phyloP scores from a whole-genome alignment of 2,329 filamentous ascomycete species.

The Colletotrichum nymphaeae region DNA sequence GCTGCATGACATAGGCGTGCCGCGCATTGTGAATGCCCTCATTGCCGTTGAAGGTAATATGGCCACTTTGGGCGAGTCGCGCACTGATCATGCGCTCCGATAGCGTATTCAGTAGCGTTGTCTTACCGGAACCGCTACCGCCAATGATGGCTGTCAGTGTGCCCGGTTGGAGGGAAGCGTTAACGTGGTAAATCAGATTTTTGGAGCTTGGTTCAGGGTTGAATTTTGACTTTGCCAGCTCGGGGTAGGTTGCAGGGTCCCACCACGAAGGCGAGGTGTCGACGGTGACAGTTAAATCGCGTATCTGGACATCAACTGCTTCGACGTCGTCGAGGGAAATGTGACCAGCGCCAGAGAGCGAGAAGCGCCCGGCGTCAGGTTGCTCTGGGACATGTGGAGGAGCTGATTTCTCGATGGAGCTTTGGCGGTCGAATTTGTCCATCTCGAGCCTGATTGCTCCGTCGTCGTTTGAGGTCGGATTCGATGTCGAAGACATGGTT shows the following conservation, averaged over 20 bases:
- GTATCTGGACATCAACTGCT: conserved; percentile 64
- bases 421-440: conserved; percentile 47
- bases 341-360: conserved; percentile 47
- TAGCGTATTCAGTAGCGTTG: conserved; percentile 77
- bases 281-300: conserved; percentile 65
- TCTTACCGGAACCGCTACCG: conserved; percentile 80
- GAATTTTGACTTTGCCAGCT: conserved; percentile 51
- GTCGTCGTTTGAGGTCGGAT: background rate
- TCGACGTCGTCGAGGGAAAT: conserved; percentile 65
- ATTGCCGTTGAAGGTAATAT: conserved; percentile 70
- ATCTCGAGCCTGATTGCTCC: conserved; percentile 36
- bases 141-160: conserved; percentile 82
- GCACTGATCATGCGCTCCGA: conserved; percentile 74
- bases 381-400: conserved; percentile 38
- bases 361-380: conserved; percentile 38
- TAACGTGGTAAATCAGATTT: conserved; percentile 71
- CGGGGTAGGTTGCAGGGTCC: conserved; percentile 58
- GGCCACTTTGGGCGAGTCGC: conserved; percentile 63
- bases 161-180: conserved; percentile 72
- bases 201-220: conserved; percentile 54
- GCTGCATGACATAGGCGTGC: conserved; percentile 80
- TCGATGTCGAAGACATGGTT: background rate
- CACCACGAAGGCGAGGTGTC: conserved; percentile 67
- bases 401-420: conserved; percentile 46
- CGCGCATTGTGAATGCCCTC: conserved; percentile 64